Base-by-base conservation (phyloP, 257 asterid species). In the Primulina huaijiensis region DNA sequence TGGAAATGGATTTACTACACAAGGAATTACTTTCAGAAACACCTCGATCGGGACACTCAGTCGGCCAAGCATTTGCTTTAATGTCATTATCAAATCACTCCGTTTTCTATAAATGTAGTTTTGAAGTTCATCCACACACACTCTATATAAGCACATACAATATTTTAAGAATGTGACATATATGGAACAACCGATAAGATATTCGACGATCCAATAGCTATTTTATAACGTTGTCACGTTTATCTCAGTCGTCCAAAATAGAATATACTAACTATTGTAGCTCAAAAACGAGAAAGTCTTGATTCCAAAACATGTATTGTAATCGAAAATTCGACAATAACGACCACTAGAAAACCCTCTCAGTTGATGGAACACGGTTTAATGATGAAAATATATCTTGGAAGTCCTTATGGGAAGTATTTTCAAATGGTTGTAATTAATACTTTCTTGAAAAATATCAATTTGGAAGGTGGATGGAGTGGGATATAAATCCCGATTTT, bases 71-170 rank as follows among this genome's bases (percentile, higher is more conserved):
- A 11, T 65, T 69, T 8, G 73, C 73, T 3, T 29, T 69, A 8
- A 58, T 50, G 60, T 56, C 66, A 20, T 12, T 5, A 2, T 19
- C 64, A 4, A 64, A 33, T 6, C 17, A 34, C 12, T 57, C 73
- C 6, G 73, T 50, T 10, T 69, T 69, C 23, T 69, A 69, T 30
- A 11, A 10, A n/a, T 69, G 73, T 31, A 58, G 73, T 27, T 56
- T 69, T 1, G 73, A 69, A 69, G 73, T 66, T 2, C 57, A 69
- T 60, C 73, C 58, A 69, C 66, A 69, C 33, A 69, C 73, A 0
- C 50, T 69, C 21, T 60, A 56, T 3, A 52, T 37, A 11, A 25
- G 8, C 43, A 33, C 17, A 17, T 9, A 21, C 73, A 69, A 5
- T 69, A 58, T 52, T 69, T 30, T 3, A 33, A 34, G 73, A 69